Evolutionary conservation across 768 basidiomycete species (phyloP).

Genomic region (Kockovaella imperatae): DNA sequence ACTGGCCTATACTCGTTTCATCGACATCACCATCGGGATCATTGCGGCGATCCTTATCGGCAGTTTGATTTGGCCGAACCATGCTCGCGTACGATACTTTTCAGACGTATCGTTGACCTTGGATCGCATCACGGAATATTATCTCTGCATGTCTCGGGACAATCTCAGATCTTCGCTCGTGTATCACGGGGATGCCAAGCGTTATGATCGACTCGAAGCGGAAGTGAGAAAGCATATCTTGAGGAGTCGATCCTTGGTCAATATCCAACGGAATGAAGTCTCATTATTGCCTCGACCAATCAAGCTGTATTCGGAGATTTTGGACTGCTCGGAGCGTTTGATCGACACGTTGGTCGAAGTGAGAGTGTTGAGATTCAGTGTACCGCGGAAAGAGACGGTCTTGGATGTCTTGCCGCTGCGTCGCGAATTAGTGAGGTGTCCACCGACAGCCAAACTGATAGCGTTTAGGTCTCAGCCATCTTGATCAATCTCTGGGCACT

Average conservation of each 20-base stretch:
- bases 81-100: conserved; percentile 40
- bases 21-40: conserved; percentile 40
- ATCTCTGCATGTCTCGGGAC: conserved; percentile 29
- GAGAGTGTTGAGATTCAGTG: conserved; percentile 31
- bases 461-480: conserved; percentile 32
- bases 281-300: conserved; percentile 41
- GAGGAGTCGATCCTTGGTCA: conserved; percentile 25
- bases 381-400: conserved; percentile 41
- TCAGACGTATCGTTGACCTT: conserved; percentile 27
- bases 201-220: conserved; percentile 30
- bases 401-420: conserved; percentile 41
- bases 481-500: conserved; percentile 41
- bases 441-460: background rate
- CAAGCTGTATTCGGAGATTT: conserved; percentile 32
- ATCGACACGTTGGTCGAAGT: conserved; percentile 35
- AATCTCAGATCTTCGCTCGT: conserved; percentile 36
- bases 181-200: conserved; percentile 21
- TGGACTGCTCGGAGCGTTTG: conserved; percentile 24
- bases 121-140: conserved; percentile 34
- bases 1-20: conserved; percentile 38
- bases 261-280: conserved; percentile 39
- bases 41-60: conserved; percentile 42
- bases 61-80: conserved; percentile 39
- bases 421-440: conserved; percentile 29
- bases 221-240: conserved; percentile 23